Conservation (phyloP, 805 yeast genomes). For the Wickerhamomyces mucosus region DNA sequence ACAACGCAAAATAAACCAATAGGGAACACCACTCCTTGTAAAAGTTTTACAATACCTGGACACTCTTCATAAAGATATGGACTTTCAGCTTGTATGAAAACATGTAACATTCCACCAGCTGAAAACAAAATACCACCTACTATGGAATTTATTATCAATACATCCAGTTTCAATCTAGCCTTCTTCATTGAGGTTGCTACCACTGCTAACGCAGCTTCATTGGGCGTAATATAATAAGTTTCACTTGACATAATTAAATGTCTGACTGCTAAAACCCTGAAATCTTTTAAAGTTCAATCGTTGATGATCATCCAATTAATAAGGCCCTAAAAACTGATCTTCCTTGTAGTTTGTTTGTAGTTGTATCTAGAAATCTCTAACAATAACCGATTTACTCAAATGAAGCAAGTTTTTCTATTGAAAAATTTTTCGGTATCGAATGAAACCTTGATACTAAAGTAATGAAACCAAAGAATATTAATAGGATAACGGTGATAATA, state of each 20-base stretch:
- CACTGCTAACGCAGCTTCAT: conserved; percentile 76
- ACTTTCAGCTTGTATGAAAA: conserved; percentile 43
- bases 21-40: conserved; percentile 58
- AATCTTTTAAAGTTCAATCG: no score
- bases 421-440: no score
- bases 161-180: conserved; percentile 52
- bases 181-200: conserved; percentile 84
- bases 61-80: conserved; percentile 31
- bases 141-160: conserved; percentile 52
- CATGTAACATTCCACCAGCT: conserved; percentile 64
- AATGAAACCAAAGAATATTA: no score
- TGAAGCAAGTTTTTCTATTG: no score
- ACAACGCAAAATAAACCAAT: conserved; percentile 71
- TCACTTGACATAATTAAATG: conserved; percentile 34
- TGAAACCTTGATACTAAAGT: no score
- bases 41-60: conserved; percentile 42
- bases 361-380: no score
- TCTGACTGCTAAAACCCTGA: no score
- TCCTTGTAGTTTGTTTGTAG: no score
- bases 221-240: conserved; percentile 56
- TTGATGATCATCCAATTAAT: no score
- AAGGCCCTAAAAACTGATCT: no score
- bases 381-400: no score
- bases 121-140: conserved; percentile 64
- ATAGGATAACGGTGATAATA: no score